Evolutionary conservation across 2,329 filamentous ascomycete genomes (phyloP), one percentile per base, ranked within the genome.

Genomic region (Zymoseptoria ardabiliae): DNA sequence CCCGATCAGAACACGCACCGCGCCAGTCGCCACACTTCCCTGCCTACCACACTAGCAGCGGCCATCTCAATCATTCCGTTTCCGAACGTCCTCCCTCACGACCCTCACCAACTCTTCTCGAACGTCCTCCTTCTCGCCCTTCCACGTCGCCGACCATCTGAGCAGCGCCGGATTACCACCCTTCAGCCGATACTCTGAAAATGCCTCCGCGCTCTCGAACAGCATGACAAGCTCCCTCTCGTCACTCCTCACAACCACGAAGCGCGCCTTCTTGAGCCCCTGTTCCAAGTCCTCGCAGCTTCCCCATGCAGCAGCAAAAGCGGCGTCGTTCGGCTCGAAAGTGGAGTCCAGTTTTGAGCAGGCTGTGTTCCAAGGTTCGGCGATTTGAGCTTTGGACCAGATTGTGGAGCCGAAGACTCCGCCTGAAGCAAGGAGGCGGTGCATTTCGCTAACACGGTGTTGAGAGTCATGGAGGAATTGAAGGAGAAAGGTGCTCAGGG

Each of bases 151-250:
- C 51, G 57, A 48, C 55, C 56, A 55, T 11, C 22, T 48, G 25
- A 60, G 9, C 30, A 62, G 58, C 8, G 53, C 28, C 22, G 60
- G 58, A 56, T 62, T 60, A 19, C 48, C 41, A 25, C 54, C 54
- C 23, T 58, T 45, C 5, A 58, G 17, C 21, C 60, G 60, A 41
- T 57, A 60, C 10, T 60, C 58, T 50, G 53, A 55, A 25, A 57
- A 61, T n/a, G 55, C 54, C 50, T 61, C 57, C n/a, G 49, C 60
- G 49, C 51, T 59, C 30, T 50, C 41, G 21, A 57, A 62, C 21
- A 48, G 50, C n/a, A 60, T 30, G 1, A 8, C 50, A 21, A 59
- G 9, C 25, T 58, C 55, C 21, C 25, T 55, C 54, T 58, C 56
- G 25, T 28, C n/a, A 25, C n/a, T 52, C 51, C 9, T 10, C 3